These are phyloP conservation scores for Paralagenidium karlingii DNA, from an alignment of 352 stramenopile species.

Conservation along the genomic window DNA sequence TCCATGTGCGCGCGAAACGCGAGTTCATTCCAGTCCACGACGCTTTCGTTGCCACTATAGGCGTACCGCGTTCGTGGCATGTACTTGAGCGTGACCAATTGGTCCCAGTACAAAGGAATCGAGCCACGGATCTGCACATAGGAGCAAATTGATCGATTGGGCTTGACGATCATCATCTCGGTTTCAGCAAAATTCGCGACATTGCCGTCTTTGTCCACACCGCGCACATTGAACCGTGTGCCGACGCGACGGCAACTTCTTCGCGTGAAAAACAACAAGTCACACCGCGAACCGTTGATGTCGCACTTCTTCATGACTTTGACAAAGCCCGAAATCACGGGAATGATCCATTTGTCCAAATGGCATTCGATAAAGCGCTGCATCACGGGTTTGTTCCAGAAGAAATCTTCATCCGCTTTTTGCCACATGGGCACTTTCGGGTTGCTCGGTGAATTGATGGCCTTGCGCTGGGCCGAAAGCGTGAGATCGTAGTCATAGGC, in stretches of 20 bases:
- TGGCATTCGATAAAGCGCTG: slow-evolving; percentile 28
- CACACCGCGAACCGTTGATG: slow-evolving; percentile 34
- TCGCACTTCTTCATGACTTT: slow-evolving; percentile 57
- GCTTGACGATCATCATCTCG: slow-evolving; percentile 81
- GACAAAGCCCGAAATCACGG: slow-evolving; percentile 55
- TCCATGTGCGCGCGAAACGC: slow-evolving; percentile 59
- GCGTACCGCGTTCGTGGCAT: slow-evolving; percentile 73
- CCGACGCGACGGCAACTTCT: slow-evolving; percentile 69
- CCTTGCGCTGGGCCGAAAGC: slow-evolving; percentile 34
- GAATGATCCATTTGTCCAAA: slow-evolving; percentile 47
- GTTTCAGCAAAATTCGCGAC: slow-evolving; percentile 93
- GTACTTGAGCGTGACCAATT: slow-evolving; percentile 86
- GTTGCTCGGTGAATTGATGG: slow-evolving; percentile 2
- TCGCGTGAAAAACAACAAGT: slow-evolving; percentile 61
- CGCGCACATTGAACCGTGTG: slow-evolving; percentile 87
- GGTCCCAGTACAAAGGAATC: slow-evolving; percentile 91
- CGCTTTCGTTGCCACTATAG: slow-evolving; percentile 46
- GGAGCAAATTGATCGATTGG: slow-evolving; percentile 60
- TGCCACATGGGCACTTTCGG: slow-evolving; percentile 14
- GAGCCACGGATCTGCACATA: slow-evolving; percentile 92
- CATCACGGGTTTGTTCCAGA: slow-evolving; percentile 84
- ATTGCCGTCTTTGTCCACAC: slow-evolving; percentile 78
- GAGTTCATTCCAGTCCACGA: slow-evolving; percentile 63
- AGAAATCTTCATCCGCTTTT: slow-evolving; percentile 81
- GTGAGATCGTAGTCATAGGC: slow-evolving; percentile 58